Conservation (phyloP, 768 basidiomycete genomes). For the Clathrus columnatus region DNA sequence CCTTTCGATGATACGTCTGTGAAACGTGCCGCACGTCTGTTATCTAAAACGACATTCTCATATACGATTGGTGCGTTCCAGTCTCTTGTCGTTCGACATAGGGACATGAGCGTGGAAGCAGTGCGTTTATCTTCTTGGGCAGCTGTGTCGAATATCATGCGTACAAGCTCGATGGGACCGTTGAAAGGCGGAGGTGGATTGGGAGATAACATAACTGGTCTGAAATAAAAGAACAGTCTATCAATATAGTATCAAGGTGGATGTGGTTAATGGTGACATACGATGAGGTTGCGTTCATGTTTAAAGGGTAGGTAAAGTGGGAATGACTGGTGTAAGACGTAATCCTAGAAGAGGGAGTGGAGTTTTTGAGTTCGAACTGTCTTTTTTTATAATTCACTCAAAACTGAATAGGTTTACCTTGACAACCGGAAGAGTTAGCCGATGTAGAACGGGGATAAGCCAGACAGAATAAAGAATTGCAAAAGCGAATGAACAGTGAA, state of each 20-base stretch:
- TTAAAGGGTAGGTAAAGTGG: background rate
- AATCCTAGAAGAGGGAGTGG: background rate
- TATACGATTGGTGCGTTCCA: conserved; percentile 5
- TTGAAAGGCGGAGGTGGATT: background rate
- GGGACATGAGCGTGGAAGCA: background rate
- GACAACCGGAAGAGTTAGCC: background rate
- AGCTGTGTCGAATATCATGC: conserved; percentile 8
- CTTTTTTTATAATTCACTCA: background rate
- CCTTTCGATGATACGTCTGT: background rate
- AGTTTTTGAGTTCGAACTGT: background rate
- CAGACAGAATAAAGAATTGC: background rate
- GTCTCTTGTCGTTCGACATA: conserved; percentile 4
- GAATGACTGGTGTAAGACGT: background rate
- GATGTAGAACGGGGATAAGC: too few species aligned
- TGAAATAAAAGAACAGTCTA: too few species aligned
- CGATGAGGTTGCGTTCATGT: too few species aligned
- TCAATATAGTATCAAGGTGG: too few species aligned
- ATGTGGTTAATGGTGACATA: too few species aligned
- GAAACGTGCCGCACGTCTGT: conserved; percentile 2
- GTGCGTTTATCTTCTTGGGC: conserved; percentile 5
- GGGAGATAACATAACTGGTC: background rate
- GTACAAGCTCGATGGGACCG: conserved; percentile 6
- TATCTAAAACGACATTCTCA: conserved; percentile 7
- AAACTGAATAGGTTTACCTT: background rate
- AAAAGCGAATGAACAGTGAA: background rate